A percentile compares a stretch with the other conserved stretches of the same genome.
Evolutionary conservation across 768 basidiomycete genomes (phyloP).

Genomic region (Phaeotremella skinneri): DNA sequence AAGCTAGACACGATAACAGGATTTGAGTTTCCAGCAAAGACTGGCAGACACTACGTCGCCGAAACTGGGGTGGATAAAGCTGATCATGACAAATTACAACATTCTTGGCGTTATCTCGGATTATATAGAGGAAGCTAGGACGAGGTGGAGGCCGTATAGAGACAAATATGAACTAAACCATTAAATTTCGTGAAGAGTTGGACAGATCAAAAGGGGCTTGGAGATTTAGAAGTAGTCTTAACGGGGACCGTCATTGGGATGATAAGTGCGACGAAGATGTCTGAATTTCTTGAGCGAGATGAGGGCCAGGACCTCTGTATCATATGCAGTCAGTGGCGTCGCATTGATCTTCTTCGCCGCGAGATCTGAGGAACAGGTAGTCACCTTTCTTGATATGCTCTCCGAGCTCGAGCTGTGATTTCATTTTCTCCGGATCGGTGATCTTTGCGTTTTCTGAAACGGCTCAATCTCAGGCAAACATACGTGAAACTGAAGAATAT

Average conservation of each 20-base stretch:
- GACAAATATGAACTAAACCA: no score
- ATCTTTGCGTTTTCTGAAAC: conserved; percentile 45
- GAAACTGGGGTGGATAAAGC: not conserved
- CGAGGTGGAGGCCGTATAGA: no score
- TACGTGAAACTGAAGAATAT: not conserved
- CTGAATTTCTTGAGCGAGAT: conserved; percentile 51
- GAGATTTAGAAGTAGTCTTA: not conserved
- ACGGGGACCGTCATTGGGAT: conserved; percentile 36
- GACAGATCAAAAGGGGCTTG: not conserved
- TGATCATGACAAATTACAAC: no score
- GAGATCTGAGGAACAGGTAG: conserved; percentile 5
- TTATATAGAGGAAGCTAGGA: no score
- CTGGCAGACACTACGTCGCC: not conserved
- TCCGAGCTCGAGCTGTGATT: conserved; percentile 46
- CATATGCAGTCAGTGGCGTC: conserved; percentile 11
- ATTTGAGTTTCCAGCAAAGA: not conserved
- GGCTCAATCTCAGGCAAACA: conserved; percentile 3
- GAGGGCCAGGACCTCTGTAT: conserved; percentile 48
- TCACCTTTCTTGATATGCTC: conserved; percentile 52
- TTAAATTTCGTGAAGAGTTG: not conserved
- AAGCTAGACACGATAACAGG: not conserved
- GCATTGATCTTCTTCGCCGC: not conserved
- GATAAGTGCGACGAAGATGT: conserved; percentile 45
- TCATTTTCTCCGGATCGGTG: conserved; percentile 42
- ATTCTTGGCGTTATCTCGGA: no score